These are phyloP conservation scores for Lepraria neglecta DNA, from an alignment of 495 filamentous ascomycete genomes.

Conservation along the genomic window DNA sequence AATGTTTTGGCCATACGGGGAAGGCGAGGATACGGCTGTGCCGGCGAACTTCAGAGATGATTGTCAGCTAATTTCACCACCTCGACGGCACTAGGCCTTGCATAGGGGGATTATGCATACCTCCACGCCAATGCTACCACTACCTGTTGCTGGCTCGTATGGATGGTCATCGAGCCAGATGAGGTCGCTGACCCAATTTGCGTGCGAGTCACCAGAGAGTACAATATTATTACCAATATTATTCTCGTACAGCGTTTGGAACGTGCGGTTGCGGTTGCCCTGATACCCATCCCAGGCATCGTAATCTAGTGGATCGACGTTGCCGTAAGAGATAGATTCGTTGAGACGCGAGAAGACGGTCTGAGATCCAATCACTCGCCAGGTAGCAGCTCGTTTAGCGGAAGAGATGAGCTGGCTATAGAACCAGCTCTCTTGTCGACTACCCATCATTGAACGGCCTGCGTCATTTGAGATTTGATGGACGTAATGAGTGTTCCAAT, in stretches of 20 bases:
- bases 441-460: slow-evolving; percentile 57
- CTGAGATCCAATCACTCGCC: slow-evolving; percentile 62
- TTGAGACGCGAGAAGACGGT: slow-evolving; percentile 56
- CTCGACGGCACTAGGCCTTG: too few species aligned
- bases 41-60: slow-evolving; percentile 44
- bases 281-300: slow-evolving; percentile 58
- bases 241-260: slow-evolving; percentile 52
- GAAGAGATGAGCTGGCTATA: slow-evolving; percentile 51
- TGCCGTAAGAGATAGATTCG: slow-evolving; percentile 39
- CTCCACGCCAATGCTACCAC: slow-evolving; percentile 57
- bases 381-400: slow-evolving; percentile 48
- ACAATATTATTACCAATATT: slow-evolving; percentile 62
- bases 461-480: slow-evolving; percentile 52
- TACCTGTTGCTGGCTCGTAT: slow-evolving; percentile 52
- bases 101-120: too few species aligned
- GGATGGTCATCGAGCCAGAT: slow-evolving; percentile 53
- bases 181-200: slow-evolving; percentile 58
- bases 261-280: slow-evolving; percentile 57
- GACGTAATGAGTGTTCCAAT: slow-evolving; percentile 51
- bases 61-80: too few species aligned
- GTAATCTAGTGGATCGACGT: slow-evolving; percentile 48
- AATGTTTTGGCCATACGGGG: slow-evolving; percentile 47
- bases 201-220: slow-evolving; percentile 62
- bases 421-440: slow-evolving; percentile 63
- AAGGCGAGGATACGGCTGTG: slow-evolving; percentile 51